phyloP scores from a whole-genome alignment of 1,284 basidiomycete genomes.

The Xerocomus amazonicus region DNA sequence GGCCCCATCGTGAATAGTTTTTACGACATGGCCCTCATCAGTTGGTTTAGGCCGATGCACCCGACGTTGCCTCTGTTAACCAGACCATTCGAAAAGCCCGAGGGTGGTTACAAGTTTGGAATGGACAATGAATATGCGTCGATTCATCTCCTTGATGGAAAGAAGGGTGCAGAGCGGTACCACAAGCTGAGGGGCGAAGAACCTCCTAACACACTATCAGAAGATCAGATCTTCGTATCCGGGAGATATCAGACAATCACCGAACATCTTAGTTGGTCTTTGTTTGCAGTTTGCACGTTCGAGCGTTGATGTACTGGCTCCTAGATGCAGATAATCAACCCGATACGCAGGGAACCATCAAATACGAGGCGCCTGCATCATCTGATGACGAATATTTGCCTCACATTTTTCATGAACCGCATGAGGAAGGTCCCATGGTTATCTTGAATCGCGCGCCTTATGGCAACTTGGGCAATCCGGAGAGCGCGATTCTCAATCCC shows the following conservation, averaged over 20 bases:
- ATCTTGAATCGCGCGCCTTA: conserved; percentile 69
- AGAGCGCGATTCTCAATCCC: conserved; percentile 53
- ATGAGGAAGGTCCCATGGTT: conserved; percentile 68
- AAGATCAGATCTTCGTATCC: conserved; percentile 24
- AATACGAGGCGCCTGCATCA: conserved; percentile 27
- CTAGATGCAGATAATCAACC: conserved; percentile 37
- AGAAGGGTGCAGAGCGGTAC: conserved; percentile 28
- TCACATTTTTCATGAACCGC: conserved; percentile 51
- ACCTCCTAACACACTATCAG: conserved; percentile 9
- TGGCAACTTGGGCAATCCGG: conserved; percentile 39
- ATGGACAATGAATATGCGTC: conserved; percentile 46
- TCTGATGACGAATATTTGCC: conserved; percentile 36
- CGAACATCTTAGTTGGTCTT: conserved; percentile 32
- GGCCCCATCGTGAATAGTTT: conserved; percentile 69
- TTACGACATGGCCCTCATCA: conserved; percentile 71
- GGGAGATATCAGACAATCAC: conserved; percentile 36
- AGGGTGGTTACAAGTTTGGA: conserved; percentile 44
- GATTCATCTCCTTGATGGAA: conserved; percentile 28
- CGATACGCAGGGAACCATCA: conserved; percentile 31
- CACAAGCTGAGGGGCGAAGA: conserved; percentile 17
- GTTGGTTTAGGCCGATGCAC: conserved; percentile 56
- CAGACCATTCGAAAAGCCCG: conserved; percentile 24
- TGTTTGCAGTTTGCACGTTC: background rate
- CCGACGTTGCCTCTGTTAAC: conserved; percentile 54
- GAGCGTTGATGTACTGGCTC: conserved; percentile 11